Evolutionary conservation across 257 asterid species (phyloP), one percentile per base, ranked within the genome.

Genomic region (Fraxinus quadrangulata): DNA sequence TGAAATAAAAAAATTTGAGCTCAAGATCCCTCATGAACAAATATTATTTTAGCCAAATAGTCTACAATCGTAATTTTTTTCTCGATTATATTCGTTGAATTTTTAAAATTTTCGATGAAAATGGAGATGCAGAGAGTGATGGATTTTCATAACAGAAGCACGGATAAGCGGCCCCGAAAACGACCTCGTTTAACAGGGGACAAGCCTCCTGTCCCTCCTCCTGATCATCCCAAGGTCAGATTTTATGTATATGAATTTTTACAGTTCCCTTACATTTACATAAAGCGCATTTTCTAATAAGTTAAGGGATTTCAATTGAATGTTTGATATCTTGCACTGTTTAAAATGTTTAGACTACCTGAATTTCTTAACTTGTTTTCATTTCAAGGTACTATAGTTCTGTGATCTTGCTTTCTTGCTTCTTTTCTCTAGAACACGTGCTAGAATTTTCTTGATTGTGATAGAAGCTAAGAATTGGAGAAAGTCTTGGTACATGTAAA

Each of bases 161-260:
- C 88, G 81, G 97, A 93, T 75, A 88, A 87, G 67, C 85, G 92
- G 56, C 97, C 97, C 68, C 87, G 94, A 56, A 93, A 93, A 81
- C 89, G 96, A 47, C 97, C 91, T 75, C 94, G 94, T 79, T 86
- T 93, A 78, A 51, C 97, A 30, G 90, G 97, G 95, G 95, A 92
- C 71, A 79, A 81, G 67, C 85, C 89, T 19, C 91, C 96, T 54
- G 66, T 71, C 70, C 86, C 84, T 42, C 85, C 87, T 78, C 90
- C 87, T 26, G 83, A 85, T 81, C 87, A 89, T 73, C 85, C 89
- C 5, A 88, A 87, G 90, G 92, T 87, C 47, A 72, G 77, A 71
- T 83, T 81, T 31, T 66, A 24, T 36, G 6, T 28, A 61, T 79
- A 12, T 51, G 13, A 70, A 10, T 68, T 54, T 40, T 11, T 67